These are phyloP conservation scores for Paraphoma sp. DNA, from an alignment of 2,329 filamentous ascomycete genomes.

Conservation along the genomic window DNA sequence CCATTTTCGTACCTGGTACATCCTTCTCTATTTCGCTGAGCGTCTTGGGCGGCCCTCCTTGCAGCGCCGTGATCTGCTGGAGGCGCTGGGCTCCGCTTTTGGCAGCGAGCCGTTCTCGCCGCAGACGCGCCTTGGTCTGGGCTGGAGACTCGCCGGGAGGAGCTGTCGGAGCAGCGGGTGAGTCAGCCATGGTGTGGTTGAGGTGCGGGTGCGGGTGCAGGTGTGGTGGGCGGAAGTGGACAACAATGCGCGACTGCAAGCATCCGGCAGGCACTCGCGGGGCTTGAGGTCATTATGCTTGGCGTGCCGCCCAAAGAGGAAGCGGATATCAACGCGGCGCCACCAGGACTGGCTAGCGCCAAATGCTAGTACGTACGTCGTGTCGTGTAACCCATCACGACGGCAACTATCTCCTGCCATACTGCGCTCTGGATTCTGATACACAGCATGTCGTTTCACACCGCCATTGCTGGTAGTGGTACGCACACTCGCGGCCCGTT, in stretches of 20 bases:
- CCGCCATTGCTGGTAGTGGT: no score
- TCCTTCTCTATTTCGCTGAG: slow-evolving; percentile 44
- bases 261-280: not conserved
- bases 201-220: slow-evolving; percentile 3
- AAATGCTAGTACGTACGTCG: no score
- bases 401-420: no score
- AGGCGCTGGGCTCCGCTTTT: slow-evolving; percentile 76
- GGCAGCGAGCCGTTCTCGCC: slow-evolving; percentile 79
- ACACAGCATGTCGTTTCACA: no score
- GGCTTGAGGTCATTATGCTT: slow-evolving; percentile 24
- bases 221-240: slow-evolving; percentile 2
- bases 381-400: no score
- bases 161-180: slow-evolving; percentile 21
- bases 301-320: slow-evolving; percentile 1
- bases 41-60: slow-evolving; percentile 57
- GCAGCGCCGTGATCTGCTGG: slow-evolving; percentile 75
- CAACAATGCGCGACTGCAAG: not conserved
- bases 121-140: slow-evolving; percentile 70
- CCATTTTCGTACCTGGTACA: slow-evolving; percentile 36
- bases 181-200: slow-evolving; percentile 31
- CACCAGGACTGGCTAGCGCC: not conserved
- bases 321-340: no score
- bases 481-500: no score
- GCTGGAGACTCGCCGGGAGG: slow-evolving; percentile 46
- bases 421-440: no score